A percentile compares a stretch with the other conserved stretches of the same genome.
Conservation (phyloP, 2,329 filamentous ascomycete genomes). For the Ambrosiella cleistominuta region DNA sequence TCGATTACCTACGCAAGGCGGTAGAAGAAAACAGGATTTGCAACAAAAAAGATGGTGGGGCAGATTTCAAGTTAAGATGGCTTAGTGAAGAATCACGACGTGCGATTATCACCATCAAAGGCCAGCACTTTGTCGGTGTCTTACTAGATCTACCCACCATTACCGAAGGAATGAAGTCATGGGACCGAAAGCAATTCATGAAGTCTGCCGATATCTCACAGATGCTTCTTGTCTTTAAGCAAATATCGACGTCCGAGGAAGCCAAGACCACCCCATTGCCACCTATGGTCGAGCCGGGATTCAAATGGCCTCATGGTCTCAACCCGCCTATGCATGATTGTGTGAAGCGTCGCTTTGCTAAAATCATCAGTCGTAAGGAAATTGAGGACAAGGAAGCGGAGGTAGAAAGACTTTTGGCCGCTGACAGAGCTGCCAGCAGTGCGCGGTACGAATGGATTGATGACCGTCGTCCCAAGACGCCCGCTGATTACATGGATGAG, state of each 20-base stretch:
- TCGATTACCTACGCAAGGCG: conserved; percentile 61
- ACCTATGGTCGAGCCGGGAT: conserved; percentile 47
- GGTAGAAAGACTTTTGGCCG: conserved; percentile 54
- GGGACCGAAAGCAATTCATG: conserved; percentile 74
- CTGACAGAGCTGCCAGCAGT: conserved; percentile 44
- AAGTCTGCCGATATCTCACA: conserved; percentile 80
- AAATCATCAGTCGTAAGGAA: conserved; percentile 63
- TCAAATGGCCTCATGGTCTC: conserved; percentile 69
- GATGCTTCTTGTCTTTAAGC: conserved; percentile 66
- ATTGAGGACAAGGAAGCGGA: conserved; percentile 72
- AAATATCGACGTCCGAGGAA: conserved; percentile 47
- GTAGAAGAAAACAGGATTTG: conserved; percentile 67
- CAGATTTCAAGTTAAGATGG: conserved; percentile 67
- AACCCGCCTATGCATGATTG: conserved; percentile 80
- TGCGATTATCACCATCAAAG: conserved; percentile 53
- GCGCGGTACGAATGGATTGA: conserved; percentile 50
- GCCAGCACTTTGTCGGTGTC: conserved; percentile 55
- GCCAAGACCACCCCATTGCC: conserved; percentile 52
- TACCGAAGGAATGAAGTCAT: conserved; percentile 82
- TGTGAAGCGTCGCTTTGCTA: conserved; percentile 65
- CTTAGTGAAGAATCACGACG: conserved; percentile 56
- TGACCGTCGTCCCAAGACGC: conserved; percentile 22
- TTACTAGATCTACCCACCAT: conserved; percentile 76
- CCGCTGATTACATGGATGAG: conserved; percentile 14
- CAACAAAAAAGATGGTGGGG: conserved; percentile 44